Evolutionary conservation across 805 yeast species (phyloP).

Genomic region (Ogataea pini): DNA sequence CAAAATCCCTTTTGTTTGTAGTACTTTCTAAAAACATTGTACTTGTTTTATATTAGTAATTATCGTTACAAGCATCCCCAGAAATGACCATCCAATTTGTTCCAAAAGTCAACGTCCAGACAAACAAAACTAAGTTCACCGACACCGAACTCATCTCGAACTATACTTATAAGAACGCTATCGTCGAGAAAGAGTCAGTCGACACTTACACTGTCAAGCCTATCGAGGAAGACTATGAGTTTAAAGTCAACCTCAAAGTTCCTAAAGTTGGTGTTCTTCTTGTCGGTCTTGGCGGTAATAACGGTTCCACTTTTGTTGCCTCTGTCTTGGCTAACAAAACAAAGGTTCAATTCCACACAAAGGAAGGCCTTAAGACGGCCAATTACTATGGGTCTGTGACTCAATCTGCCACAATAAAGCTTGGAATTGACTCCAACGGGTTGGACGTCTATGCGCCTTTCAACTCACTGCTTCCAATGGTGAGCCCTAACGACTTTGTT

Average conservation of each 20-base stretch:
- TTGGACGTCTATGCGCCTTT: conserved; percentile 91
- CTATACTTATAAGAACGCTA: conserved; percentile 74
- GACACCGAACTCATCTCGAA: conserved; percentile 57
- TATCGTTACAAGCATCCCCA: too few species aligned
- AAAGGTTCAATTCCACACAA: conserved; percentile 74
- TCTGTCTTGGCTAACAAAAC: conserved; percentile 84
- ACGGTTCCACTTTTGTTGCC: conserved; percentile 88
- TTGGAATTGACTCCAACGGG: conserved; percentile 82
- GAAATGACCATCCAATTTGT: conserved; percentile 36
- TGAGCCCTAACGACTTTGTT: conserved; percentile 85
- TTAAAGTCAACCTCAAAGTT: conserved; percentile 76
- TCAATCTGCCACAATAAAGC: conserved; percentile 84
- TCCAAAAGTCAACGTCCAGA: conserved; percentile 53
- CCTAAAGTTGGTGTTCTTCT: conserved; percentile 88
- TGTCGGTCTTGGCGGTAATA: conserved; percentile 96
- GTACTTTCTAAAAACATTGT: too few species aligned
- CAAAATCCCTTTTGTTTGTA: neutral
- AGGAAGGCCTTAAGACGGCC: conserved; percentile 67
- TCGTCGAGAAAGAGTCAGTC: conserved; percentile 53
- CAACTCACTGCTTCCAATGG: conserved; percentile 84
- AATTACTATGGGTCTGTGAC: conserved; percentile 95
- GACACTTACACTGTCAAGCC: conserved; percentile 70
- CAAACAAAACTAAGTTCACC: conserved; percentile 52
- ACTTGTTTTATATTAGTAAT: too few species aligned
- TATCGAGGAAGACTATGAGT: conserved; percentile 70